Percentiles rank a stretch among this genome's conserved stretches.
Evolutionary conservation across 768 basidiomycete genomes (phyloP).

Genomic region (Kwoniella shandongensis): DNA sequence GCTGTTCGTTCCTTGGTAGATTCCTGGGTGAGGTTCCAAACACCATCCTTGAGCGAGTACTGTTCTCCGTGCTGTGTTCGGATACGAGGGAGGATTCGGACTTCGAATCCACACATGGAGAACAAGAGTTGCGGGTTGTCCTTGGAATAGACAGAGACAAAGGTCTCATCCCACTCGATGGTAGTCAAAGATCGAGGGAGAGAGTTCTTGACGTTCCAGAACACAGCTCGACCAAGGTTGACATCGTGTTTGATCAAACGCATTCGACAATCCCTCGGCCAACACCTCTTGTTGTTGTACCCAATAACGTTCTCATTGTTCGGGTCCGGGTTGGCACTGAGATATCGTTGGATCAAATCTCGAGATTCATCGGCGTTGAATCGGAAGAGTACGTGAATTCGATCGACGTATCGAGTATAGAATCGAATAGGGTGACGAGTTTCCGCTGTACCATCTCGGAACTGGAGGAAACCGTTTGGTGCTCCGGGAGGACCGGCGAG

Average conservation of each 20-base stretch:
- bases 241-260: slow-evolving; percentile 98
- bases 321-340: slow-evolving; percentile 95
- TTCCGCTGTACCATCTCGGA: slow-evolving; percentile 90
- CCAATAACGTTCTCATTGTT: slow-evolving; percentile 98
- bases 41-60: slow-evolving; percentile 92
- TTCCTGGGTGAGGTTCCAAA: slow-evolving; percentile 96
- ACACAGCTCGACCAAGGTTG: slow-evolving; percentile 94
- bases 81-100: slow-evolving; percentile 95
- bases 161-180: slow-evolving; percentile 98
- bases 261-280: slow-evolving; percentile 99
- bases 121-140: slow-evolving; percentile 97
- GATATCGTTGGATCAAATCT: slow-evolving; percentile 95
- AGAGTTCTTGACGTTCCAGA: slow-evolving; percentile 99
- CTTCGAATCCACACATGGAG: slow-evolving; percentile 98
- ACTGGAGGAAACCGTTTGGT: slow-evolving; percentile 98
- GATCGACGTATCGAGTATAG: slow-evolving; percentile 95
- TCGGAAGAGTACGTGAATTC: slow-evolving; percentile 92
- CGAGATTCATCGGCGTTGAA: slow-evolving; percentile 96
- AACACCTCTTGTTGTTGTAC: slow-evolving; percentile 98
- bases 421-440: slow-evolving; percentile 96
- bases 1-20: slow-evolving; percentile 96
- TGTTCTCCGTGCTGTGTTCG: slow-evolving; percentile 93
- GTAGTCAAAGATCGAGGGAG: slow-evolving; percentile 93
- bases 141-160: slow-evolving; percentile 93
- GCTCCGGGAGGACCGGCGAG: slow-evolving; percentile 97